phyloP scores from a whole-genome alignment of 2,329 filamentous ascomycete genomes.

The Xylariales sp. region DNA sequence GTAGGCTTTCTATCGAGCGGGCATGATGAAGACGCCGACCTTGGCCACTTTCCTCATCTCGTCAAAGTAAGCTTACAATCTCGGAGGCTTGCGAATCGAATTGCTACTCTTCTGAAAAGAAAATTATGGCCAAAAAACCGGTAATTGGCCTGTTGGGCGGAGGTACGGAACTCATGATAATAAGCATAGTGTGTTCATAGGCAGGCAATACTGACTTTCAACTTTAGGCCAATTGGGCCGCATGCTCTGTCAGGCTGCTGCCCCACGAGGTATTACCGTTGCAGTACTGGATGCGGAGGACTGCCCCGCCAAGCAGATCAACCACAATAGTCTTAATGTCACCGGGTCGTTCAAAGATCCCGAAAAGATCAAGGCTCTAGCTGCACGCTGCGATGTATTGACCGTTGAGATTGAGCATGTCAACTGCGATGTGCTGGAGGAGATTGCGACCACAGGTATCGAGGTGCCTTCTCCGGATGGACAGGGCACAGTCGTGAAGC shows the following conservation, averaged over 20 bases:
- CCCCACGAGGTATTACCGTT: constrained; percentile 78
- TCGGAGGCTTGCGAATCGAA: too few species aligned
- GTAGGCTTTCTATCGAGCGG: neutral
- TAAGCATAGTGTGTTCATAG: neutral
- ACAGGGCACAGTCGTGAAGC: constrained; percentile 54
- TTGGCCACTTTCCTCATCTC: neutral
- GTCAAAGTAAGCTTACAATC: neutral
- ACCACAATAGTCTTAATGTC: constrained; percentile 78
- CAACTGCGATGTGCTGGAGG: constrained; percentile 87
- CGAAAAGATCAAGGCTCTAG: constrained; percentile 82
- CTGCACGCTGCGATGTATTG: constrained; percentile 79
- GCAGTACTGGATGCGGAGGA: constrained; percentile 81
- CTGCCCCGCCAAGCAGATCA: constrained; percentile 87
- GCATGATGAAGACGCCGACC: neutral
- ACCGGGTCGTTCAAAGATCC: constrained; percentile 89
- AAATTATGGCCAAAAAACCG: constrained; percentile 45
- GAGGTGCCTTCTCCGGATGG: constrained; percentile 59
- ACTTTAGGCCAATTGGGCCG: constrained; percentile 79
- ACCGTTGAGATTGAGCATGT: constrained; percentile 98
- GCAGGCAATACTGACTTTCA: constrained; percentile 21
- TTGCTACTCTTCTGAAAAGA: neutral
- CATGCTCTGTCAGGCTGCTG: constrained; percentile 92
- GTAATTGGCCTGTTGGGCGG: constrained; percentile 66
- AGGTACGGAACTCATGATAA: constrained; percentile 24
- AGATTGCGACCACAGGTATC: constrained; percentile 75